Conservation (phyloP, 257 asterid species). For the Capsicum chinense region DNA sequence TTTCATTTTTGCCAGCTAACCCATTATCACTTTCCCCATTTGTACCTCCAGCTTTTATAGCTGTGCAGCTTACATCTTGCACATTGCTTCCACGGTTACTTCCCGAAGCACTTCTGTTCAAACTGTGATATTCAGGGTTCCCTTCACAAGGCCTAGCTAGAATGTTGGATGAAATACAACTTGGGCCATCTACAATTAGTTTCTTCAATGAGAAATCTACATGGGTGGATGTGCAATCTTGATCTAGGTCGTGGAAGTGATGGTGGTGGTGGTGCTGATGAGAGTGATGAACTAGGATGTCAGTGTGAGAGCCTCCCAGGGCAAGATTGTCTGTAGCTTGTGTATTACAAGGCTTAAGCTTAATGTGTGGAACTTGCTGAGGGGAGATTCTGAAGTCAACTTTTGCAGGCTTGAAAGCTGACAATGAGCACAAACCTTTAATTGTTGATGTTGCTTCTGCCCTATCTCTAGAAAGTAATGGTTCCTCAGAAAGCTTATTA, state of each 20-base stretch:
- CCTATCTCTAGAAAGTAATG: constrained; percentile 40
- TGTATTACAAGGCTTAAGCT: constrained; percentile 45
- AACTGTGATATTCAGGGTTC: constrained; percentile 47
- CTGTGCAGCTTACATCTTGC: constrained; percentile 61
- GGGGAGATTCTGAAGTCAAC: constrained; percentile 45
- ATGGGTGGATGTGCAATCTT: constrained; percentile 40
- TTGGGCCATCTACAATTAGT: constrained; percentile 51
- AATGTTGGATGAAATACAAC: constrained; percentile 54
- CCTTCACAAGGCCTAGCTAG: constrained; percentile 49
- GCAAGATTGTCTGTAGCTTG: constrained; percentile 44
- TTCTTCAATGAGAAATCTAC: constrained; percentile 53
- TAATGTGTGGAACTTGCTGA: constrained; percentile 55
- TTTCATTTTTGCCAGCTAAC: constrained; percentile 61
- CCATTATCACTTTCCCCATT: constrained; percentile 62
- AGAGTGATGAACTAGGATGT: constrained; percentile 53
- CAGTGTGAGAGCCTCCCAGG: constrained; percentile 29
- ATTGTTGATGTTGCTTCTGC: constrained; percentile 58
- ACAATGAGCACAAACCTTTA: constrained; percentile 47
- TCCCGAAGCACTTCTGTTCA: constrained; percentile 70
- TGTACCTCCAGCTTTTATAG: constrained; percentile 57
- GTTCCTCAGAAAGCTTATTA: constrained; percentile 45
- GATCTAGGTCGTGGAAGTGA: constrained; percentile 45
- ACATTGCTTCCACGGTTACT: constrained; percentile 73
- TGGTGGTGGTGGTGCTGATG: constrained; percentile 44
- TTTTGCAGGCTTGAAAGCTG: constrained; percentile 58